Evolutionary conservation across 129 eudicot species (phyloP), one percentile per base, ranked within the genome.

Genomic region (Silybum marianum): DNA sequence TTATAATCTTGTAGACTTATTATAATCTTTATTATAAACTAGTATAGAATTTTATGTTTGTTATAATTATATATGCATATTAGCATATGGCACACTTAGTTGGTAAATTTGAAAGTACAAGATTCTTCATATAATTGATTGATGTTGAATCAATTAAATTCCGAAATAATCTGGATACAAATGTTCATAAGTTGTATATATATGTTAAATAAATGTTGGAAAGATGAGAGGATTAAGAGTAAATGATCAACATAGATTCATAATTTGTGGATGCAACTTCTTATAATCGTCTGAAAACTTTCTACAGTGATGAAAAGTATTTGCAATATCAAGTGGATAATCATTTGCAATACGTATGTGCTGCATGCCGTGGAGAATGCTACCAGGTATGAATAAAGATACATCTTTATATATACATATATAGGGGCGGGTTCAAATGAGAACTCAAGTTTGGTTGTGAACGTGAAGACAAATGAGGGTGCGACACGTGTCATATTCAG

Each of bases 311-410:
- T 87, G 95, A 92, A 67, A 96, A 84, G 84, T 96, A 96, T 84
- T 36, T 87, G 86, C 98, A 91, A 63, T 96, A 87, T 85, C 99
- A 96, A 90, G 97, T 86, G 40, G 92, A 96, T 78, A 89, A 89
- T 81, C 94, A 93, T 80, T 92, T 96, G 73, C 93, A 91, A 72
- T 96, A 96, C 74, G 89, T 80, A 71, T 96, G 99, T 80, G 97
- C 98, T 10, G 88, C 99, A 79, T 96, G 99, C 79, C 92, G 99
- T 60, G 99, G 99, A 81, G 98, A 96, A 72, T 89, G 99, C 76
- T 82, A 85, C 87, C 97, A 91, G 95, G 99, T 93, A 75, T 48
- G 71, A 36, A 74, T 80, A 69, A 12, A 70, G 46, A 73, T 25
- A 73, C 39, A 16, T 2, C 72, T 36, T 22, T 13, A 4, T 28